phyloP scores from a whole-genome alignment of 257 asterid species.

The Solanum lycopersicoides region DNA sequence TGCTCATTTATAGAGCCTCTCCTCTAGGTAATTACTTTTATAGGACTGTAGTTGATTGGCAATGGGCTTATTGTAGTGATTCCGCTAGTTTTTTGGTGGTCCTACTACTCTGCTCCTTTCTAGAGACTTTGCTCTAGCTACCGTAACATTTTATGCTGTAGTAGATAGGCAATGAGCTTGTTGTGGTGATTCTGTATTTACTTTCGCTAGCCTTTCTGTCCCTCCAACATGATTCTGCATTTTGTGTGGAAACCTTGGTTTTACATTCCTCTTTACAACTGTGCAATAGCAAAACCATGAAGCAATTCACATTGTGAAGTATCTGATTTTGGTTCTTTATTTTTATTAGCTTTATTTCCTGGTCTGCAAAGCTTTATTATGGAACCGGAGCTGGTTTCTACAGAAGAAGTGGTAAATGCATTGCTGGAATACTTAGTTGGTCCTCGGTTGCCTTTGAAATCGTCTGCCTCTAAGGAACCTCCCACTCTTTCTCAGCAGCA shows the following conservation, averaged over 20 bases:
- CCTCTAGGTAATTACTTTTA: background rate
- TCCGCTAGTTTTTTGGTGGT: background rate
- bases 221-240: background rate
- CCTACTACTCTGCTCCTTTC: background rate
- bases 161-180: background rate
- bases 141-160: background rate
- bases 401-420: constrained; percentile 33
- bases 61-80: background rate
- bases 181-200: background rate
- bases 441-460: constrained; percentile 32
- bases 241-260: background rate
- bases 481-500: constrained; percentile 25
- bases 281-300: background rate
- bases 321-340: background rate
- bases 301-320: background rate
- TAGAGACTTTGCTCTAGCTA: background rate
- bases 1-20: background rate
- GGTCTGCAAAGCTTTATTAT: background rate
- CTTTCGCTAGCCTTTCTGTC: background rate
- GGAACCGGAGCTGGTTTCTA: constrained; percentile 15
- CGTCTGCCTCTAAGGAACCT: constrained; percentile 2
- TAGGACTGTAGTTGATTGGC: background rate
- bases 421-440: constrained; percentile 38
- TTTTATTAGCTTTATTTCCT: background rate
- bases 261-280: background rate